phyloP scores from a whole-genome alignment of 768 basidiomycete genomes.

The Trametes meyenii region DNA sequence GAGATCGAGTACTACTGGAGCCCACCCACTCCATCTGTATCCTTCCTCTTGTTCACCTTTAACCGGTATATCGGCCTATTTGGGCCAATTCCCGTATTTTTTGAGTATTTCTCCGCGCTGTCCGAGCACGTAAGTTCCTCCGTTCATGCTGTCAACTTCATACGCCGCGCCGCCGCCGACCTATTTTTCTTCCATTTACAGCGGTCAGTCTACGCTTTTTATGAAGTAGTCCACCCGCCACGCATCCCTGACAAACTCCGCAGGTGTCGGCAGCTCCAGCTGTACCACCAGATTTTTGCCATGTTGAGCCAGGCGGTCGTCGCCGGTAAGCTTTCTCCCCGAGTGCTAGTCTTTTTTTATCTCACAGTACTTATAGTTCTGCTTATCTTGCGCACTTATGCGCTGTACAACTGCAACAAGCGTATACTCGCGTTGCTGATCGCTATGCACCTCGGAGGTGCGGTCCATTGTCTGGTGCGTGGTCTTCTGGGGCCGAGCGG shows the following conservation, averaged over 20 bases:
- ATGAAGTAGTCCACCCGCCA: not conserved
- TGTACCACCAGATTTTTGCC: constrained; percentile 13
- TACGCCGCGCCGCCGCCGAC: not conserved
- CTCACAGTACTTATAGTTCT: constrained; percentile 15
- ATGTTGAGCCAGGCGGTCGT: constrained; percentile 10
- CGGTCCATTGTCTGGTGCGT: constrained; percentile 11
- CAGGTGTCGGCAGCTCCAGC: constrained; percentile 15
- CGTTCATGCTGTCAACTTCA: not conserved
- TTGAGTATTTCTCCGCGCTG: constrained; percentile 12
- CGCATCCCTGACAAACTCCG: not conserved
- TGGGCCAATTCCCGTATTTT: constrained; percentile 27
- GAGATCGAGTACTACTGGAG: constrained; percentile 52
- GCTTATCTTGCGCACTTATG: constrained; percentile 30
- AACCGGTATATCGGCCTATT: constrained; percentile 30
- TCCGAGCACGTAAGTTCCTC: constrained; percentile 10
- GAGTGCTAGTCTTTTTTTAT: not conserved
- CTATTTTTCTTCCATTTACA: not conserved
- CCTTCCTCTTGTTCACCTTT: constrained; percentile 25
- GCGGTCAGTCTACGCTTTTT: not conserved
- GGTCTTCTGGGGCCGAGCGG: no score
- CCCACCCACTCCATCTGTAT: constrained; percentile 10
- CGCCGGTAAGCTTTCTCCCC: constrained; percentile 6
- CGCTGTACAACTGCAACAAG: constrained; percentile 27
- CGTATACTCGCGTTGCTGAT: constrained; percentile 17
- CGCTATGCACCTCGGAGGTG: constrained; percentile 12